Percentiles rank a stretch among this genome's conserved stretches.
Evolutionary conservation across 495 filamentous ascomycete species (phyloP).

Genomic region (Lasiosphaeria hispida): DNA sequence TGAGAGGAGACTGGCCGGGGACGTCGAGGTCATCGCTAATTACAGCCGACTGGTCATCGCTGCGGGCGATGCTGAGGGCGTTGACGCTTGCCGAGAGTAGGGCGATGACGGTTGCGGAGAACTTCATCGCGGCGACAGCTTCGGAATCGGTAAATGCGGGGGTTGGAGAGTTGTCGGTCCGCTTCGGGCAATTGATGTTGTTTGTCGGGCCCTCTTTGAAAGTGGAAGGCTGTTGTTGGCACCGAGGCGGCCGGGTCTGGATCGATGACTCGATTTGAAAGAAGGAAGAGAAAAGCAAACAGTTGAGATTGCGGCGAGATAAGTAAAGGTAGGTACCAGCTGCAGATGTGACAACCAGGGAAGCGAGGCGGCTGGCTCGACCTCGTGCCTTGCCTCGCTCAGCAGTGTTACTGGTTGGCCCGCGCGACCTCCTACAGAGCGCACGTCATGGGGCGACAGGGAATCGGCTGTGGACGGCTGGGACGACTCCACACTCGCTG

Average conservation of each 20-base stretch:
- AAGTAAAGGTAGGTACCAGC: constrained; percentile 1
- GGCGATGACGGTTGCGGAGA: constrained; percentile 40
- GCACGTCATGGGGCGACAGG: constrained; percentile 15
- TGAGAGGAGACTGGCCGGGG: constrained; percentile 72
- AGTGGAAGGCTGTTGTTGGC: not conserved
- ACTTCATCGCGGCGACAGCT: constrained; percentile 34
- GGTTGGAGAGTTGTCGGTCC: not conserved
- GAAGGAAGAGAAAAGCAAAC: too few relatives aligned
- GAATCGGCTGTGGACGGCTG: not conserved
- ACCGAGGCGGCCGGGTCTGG: not conserved
- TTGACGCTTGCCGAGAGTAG: constrained; percentile 38
- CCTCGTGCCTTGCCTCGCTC: constrained; percentile 1
- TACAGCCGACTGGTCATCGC: constrained; percentile 30
- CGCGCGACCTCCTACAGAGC: not conserved
- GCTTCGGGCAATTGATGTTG: not conserved
- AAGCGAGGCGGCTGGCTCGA: not conserved
- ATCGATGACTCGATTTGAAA: not conserved
- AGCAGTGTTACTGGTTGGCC: constrained; percentile 8
- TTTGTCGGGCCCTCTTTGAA: not conserved
- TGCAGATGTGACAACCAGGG: constrained; percentile 6
- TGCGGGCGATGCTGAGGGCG: constrained; percentile 40
- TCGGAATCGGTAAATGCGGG: constrained; percentile 13
- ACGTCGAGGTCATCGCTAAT: constrained; percentile 47
- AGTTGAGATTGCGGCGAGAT: constrained; percentile 11
- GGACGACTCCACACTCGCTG: too few relatives aligned